A percentile compares a stretch with the other conserved stretches of the same genome.
These are phyloP conservation scores for Arthrocladium fulminans DNA, from an alignment of 2,329 filamentous ascomycete genomes.

Conservation along the genomic window DNA sequence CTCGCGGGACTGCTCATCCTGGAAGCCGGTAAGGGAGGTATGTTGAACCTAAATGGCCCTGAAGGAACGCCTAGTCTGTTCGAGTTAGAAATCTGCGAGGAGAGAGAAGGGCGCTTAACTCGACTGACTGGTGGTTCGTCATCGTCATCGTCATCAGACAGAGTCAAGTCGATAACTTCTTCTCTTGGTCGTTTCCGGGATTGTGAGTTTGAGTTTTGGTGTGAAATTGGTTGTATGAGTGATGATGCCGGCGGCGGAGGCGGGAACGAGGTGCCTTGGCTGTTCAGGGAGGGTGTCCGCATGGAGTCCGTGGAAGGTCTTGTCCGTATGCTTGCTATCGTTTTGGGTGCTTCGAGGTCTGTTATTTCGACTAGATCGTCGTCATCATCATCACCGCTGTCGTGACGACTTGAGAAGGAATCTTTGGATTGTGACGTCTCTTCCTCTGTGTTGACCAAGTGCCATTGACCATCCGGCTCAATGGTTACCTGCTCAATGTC, in stretches of 20 bases:
- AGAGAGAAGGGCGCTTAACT: slow-evolving; percentile 10
- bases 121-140: slow-evolving; percentile 30
- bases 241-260: neutral
- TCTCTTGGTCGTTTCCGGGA: slow-evolving; percentile 40
- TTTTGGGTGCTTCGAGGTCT: slow-evolving; percentile 27
- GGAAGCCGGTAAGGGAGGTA: slow-evolving; percentile 3
- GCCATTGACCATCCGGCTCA: slow-evolving; percentile 77
- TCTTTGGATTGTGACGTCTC: slow-evolving; percentile 3
- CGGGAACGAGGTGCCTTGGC: slow-evolving; percentile 9
- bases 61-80: slow-evolving; percentile 3
- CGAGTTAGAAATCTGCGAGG: slow-evolving; percentile 11
- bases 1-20: too few species aligned
- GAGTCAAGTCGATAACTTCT: slow-evolving; percentile 47
- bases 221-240: slow-evolving; percentile 29
- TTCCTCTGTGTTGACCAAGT: slow-evolving; percentile 12
- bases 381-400: slow-evolving; percentile 34
- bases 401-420: slow-evolving; percentile 36
- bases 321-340: slow-evolving; percentile 29
- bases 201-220: slow-evolving; percentile 26
- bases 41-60: slow-evolving; percentile 3
- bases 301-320: neutral
- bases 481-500: slow-evolving; percentile 79
- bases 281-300: slow-evolving; percentile 1
- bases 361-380: slow-evolving; percentile 45
- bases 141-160: slow-evolving; percentile 44